phyloP scores from a whole-genome alignment of 1,284 basidiomycete species.

The Xanthoconium separans region DNA sequence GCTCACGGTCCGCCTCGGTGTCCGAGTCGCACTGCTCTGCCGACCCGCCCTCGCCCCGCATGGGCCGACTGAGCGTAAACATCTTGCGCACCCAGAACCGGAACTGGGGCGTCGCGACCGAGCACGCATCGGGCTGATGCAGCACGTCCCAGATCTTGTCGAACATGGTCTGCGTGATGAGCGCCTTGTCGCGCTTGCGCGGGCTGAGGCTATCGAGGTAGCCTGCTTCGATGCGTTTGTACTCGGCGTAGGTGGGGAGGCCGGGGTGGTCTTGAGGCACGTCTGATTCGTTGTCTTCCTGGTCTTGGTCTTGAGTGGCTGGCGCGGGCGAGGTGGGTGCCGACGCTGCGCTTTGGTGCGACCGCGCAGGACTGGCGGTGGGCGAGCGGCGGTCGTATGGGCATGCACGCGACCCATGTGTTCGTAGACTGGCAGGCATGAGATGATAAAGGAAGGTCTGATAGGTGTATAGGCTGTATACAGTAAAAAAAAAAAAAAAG shows the following conservation, averaged over 20 bases:
- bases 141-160: conserved; percentile 68
- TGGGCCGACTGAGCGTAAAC: conserved; percentile 53
- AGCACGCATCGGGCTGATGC: conserved; percentile 43
- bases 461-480: conserved; percentile 31
- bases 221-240: conserved; percentile 50
- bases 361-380: conserved; percentile 8
- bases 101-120: conserved; percentile 59
- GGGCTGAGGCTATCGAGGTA: conserved; percentile 58
- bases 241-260: conserved; percentile 56
- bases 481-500: conserved; percentile 4
- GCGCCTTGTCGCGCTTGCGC: conserved; percentile 63
- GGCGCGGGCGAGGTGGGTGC: conserved; percentile 1
- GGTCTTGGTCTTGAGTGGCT: not conserved
- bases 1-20: conserved; percentile 15
- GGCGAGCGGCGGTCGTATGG: conserved; percentile 27
- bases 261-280: conserved; percentile 40
- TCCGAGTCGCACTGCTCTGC: conserved; percentile 3
- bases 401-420: conserved; percentile 9
- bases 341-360: not conserved
- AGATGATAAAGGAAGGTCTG: conserved; percentile 10
- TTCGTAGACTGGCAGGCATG: conserved; percentile 28
- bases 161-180: conserved; percentile 68
- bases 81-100: conserved; percentile 81
- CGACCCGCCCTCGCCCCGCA: not conserved
- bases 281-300: not conserved